These are phyloP conservation scores for Xylaria venustula DNA, from an alignment of 495 filamentous ascomycete genomes.

Conservation along the genomic window DNA sequence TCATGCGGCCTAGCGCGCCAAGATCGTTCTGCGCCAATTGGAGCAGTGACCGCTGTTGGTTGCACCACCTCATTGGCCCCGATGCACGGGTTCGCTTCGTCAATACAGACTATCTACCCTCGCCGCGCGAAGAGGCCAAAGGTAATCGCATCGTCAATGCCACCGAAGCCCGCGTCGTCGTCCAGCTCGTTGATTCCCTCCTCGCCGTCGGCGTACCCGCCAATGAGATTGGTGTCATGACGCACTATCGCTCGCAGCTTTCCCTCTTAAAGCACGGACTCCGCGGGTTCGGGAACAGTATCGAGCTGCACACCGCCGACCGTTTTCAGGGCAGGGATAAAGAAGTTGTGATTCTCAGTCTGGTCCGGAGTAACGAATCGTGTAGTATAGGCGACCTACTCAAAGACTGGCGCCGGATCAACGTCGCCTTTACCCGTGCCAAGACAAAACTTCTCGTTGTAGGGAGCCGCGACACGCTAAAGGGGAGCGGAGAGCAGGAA, in stretches of 20 bases:
- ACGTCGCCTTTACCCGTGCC: slow-evolving; percentile 91
- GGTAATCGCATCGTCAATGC: slow-evolving; percentile 86
- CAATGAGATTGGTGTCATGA: slow-evolving; percentile 88
- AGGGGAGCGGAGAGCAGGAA: slow-evolving; percentile 62
- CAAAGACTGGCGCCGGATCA: slow-evolving; percentile 88
- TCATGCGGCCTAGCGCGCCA: slow-evolving; percentile 30
- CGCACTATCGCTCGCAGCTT: slow-evolving; percentile 95
- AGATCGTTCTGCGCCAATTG: slow-evolving; percentile 54
- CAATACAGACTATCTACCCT: slow-evolving; percentile 76
- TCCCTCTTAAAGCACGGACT: slow-evolving; percentile 47
- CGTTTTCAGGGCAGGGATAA: slow-evolving; percentile 97
- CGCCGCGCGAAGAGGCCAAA: slow-evolving; percentile 64
- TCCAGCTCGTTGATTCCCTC: slow-evolving; percentile 75
- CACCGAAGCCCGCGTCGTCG: slow-evolving; percentile 69
- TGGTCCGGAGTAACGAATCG: slow-evolving; percentile 81
- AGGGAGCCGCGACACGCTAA: slow-evolving; percentile 74
- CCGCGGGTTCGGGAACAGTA: slow-evolving; percentile 37
- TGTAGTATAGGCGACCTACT: slow-evolving; percentile 82
- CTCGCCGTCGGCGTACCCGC: slow-evolving; percentile 71
- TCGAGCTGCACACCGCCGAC: slow-evolving; percentile 96
- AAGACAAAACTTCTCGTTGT: slow-evolving; percentile 86
- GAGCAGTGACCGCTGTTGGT: slow-evolving; percentile 64
- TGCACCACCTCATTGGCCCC: slow-evolving; percentile 72
- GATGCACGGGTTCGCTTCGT: slow-evolving; percentile 73
- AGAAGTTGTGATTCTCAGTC: slow-evolving; percentile 78